Evolutionary conservation across 306 rosid genomes (phyloP).

Genomic region (Glycine soja): DNA sequence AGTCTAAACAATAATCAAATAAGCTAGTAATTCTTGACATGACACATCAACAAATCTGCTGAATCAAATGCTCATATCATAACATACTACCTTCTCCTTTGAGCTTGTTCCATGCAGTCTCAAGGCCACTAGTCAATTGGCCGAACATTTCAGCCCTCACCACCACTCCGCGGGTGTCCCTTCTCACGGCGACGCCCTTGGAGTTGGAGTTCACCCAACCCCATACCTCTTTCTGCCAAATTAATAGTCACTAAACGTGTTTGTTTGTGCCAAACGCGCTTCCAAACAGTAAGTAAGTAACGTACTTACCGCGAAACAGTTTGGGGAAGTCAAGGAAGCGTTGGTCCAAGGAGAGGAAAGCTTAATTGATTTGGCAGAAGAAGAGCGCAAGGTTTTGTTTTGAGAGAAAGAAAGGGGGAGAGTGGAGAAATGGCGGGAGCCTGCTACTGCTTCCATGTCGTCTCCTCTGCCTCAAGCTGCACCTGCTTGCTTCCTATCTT

Average conservation of each 20-base stretch:
- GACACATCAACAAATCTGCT: no score
- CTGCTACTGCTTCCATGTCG: conserved; percentile 76
- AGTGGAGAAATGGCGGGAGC: conserved; percentile 74
- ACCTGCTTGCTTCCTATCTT: neutral
- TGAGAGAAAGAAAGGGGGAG: conserved; percentile 51
- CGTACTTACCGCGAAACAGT: conserved; percentile 72
- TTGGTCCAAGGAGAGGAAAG: conserved; percentile 60
- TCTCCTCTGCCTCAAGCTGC: conserved; percentile 18
- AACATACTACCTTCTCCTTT: conserved; percentile 78
- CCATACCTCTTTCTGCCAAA: conserved; percentile 83
- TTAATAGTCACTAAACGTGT: neutral
- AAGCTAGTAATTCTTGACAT: no score
- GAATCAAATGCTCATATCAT: no score
- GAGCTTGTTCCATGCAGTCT: conserved; percentile 96
- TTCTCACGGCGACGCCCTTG: conserved; percentile 51
- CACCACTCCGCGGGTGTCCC: conserved; percentile 60
- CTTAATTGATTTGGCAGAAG: conserved; percentile 46
- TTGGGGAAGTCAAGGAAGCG: conserved; percentile 65
- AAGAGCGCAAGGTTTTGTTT: conserved; percentile 24
- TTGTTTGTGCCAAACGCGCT: neutral
- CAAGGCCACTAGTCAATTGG: conserved; percentile 89
- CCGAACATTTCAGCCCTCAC: conserved; percentile 98
- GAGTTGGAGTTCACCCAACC: conserved; percentile 83
- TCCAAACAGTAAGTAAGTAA: neutral
- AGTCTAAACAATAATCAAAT: no score